These are phyloP conservation scores for Mycena amicta DNA, from an alignment of 768 basidiomycete genomes.

Conservation along the genomic window DNA sequence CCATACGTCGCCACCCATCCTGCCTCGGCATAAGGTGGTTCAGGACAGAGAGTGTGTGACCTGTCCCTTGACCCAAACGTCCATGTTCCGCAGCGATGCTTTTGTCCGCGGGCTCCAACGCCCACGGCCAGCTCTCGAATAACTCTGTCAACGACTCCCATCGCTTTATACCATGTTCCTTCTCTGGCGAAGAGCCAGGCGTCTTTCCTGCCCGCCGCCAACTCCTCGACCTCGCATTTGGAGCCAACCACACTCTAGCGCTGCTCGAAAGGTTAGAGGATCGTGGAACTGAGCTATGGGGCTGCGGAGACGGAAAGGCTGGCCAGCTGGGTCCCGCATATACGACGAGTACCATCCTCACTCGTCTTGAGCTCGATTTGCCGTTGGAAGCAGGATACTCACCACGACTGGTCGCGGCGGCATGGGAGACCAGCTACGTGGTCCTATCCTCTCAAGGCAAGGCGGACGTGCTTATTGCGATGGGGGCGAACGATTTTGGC, in stretches of 20 bases:
- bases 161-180: conserved; percentile 43
- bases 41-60: neutral
- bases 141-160: conserved; percentile 49
- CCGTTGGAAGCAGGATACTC: conserved; percentile 44
- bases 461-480: conserved; percentile 65
- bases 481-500: conserved; percentile 87
- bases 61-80: neutral
- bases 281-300: conserved; percentile 57
- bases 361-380: conserved; percentile 46
- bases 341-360: conserved; percentile 42
- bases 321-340: conserved; percentile 71
- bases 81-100: conserved; percentile 21
- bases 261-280: conserved; percentile 47
- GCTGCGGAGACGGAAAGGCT: conserved; percentile 66
- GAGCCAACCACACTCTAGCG: conserved; percentile 80
- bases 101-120: conserved; percentile 51
- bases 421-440: conserved; percentile 87
- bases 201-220: conserved; percentile 29
- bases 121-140: conserved; percentile 54
- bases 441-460: conserved; percentile 49
- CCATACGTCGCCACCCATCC: conserved; percentile 9
- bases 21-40: conserved; percentile 2
- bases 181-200: conserved; percentile 31
- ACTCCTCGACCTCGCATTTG: conserved; percentile 60
- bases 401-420: conserved; percentile 55